A percentile compares a stretch with the other conserved stretches of the same genome.
Conservation (phyloP, 164 flowering plant genomes). For the Aristolochia fimbriata region DNA sequence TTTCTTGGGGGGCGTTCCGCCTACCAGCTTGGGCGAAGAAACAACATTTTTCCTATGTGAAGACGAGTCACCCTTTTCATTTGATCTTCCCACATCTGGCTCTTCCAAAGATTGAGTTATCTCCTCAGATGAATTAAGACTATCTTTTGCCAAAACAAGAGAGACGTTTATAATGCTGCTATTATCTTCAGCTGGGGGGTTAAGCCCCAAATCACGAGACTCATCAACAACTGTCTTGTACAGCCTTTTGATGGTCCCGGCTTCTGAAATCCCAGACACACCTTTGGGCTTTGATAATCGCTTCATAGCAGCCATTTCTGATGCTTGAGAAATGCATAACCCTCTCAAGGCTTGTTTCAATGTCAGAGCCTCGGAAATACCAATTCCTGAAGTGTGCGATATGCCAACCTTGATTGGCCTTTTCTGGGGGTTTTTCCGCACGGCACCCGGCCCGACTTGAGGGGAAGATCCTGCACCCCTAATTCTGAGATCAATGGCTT, state of each 20-base stretch:
- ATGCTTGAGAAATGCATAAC: constrained; percentile 81
- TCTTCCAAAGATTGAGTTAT: constrained; percentile 13
- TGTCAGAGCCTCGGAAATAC: constrained; percentile 59
- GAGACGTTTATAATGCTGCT: constrained; percentile 49
- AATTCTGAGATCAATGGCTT: constrained; percentile 35
- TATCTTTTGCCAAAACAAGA: constrained; percentile 39
- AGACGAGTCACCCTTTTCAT: constrained; percentile 17
- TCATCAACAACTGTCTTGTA: constrained; percentile 52
- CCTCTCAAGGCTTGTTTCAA: constrained; percentile 91
- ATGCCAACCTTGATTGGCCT: constrained; percentile 50
- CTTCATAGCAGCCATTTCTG: constrained; percentile 89
- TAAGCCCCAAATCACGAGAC: constrained; percentile 31
- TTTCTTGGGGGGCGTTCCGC: constrained; percentile 11
- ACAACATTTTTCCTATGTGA: constrained; percentile 7
- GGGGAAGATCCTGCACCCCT: constrained; percentile 18
- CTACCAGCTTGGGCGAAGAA: constrained; percentile 9
- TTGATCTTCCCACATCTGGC: constrained; percentile 8
- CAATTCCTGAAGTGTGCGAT: constrained; percentile 49
- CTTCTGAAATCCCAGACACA: constrained; percentile 37
- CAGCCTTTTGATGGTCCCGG: constrained; percentile 47
- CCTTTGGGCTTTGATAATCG: constrained; percentile 43
- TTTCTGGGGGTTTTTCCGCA: constrained; percentile 48
- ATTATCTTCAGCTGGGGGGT: constrained; percentile 30
- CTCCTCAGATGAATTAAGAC: constrained; percentile 19
- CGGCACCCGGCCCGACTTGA: constrained; percentile 19